Conservation (phyloP, 805 yeast species). For the Barnettozyma botsteinii region DNA sequence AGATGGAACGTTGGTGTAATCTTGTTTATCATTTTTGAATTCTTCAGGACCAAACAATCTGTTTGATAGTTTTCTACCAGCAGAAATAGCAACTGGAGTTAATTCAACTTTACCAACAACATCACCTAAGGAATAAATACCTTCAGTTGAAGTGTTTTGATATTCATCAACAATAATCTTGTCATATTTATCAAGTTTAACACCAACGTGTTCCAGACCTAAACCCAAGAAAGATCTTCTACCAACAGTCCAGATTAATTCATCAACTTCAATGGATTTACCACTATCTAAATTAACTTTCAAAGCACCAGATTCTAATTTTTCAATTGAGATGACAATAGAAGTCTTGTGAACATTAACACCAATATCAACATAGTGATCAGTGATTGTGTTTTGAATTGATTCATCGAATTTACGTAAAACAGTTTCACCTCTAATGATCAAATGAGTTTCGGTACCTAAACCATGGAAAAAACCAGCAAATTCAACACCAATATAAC, state of each 20-base stretch:
- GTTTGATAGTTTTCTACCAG: slow-evolving; percentile 91
- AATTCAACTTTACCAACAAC: slow-evolving; percentile 89
- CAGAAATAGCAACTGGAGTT: slow-evolving; percentile 98
- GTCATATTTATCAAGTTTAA: slow-evolving; percentile 52
- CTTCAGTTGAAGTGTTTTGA: slow-evolving; percentile 70
- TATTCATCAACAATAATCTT: slow-evolving; percentile 79
- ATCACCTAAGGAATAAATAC: slow-evolving; percentile 86
- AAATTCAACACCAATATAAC: slow-evolving; percentile 93
- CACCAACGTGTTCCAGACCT: slow-evolving; percentile 72
- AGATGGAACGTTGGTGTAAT: slow-evolving; percentile 82
- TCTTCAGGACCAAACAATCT: slow-evolving; percentile 79
- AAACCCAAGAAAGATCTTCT: slow-evolving; percentile 71
- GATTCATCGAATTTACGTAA: slow-evolving; percentile 81
- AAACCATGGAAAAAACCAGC: slow-evolving; percentile 91
- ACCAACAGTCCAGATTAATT: slow-evolving; percentile 90
- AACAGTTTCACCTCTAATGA: slow-evolving; percentile 88
- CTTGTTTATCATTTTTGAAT: slow-evolving; percentile 73
- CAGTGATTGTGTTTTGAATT: slow-evolving; percentile 75
- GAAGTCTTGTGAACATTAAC: slow-evolving; percentile 70
- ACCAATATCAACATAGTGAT: slow-evolving; percentile 75
- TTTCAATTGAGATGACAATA: slow-evolving; percentile 43
- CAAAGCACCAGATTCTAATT: slow-evolving; percentile 43
- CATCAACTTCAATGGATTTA: slow-evolving; percentile 58
- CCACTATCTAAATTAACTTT: slow-evolving; percentile 40
- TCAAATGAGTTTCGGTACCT: slow-evolving; percentile 79